phyloP scores from a whole-genome alignment of 2,329 filamentous ascomycete genomes.

The Fusarium sp. region DNA sequence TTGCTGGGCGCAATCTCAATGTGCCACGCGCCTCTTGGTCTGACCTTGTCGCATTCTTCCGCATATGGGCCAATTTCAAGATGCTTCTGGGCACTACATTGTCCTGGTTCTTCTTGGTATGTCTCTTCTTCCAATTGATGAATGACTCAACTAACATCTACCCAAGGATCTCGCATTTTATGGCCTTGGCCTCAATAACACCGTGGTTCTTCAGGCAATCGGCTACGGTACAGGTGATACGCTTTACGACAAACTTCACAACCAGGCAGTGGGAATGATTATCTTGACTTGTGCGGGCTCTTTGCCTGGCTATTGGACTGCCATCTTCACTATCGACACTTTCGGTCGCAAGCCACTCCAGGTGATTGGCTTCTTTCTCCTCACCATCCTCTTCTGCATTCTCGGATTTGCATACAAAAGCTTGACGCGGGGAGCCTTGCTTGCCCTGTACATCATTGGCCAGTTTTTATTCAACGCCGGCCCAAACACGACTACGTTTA shows the following conservation, averaged over 20 bases:
- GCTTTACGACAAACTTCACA: conserved; percentile 73
- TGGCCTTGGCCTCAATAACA: conserved; percentile 77
- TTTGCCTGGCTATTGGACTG: conserved; percentile 81
- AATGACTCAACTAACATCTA: conserved; percentile 8
- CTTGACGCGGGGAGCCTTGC: conserved; percentile 57
- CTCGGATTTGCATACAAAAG: conserved; percentile 67
- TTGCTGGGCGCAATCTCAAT: conserved; percentile 61
- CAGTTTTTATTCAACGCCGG: conserved; percentile 74
- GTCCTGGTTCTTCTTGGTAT: conserved; percentile 79
- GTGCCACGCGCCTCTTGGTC: conserved; percentile 73
- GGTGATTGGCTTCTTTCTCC: conserved; percentile 65
- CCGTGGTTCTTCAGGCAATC: conserved; percentile 73
- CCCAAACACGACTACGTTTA: conserved; percentile 71
- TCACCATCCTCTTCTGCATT: conserved; percentile 68
- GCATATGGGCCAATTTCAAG: conserved; percentile 72
- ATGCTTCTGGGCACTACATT: conserved; percentile 77
- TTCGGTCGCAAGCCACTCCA: conserved; percentile 81
- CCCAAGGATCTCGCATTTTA: conserved; percentile 70
- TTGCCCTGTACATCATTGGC: conserved; percentile 68
- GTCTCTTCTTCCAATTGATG: conserved; percentile 9
- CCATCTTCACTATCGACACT: conserved; percentile 75
- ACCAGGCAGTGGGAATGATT: conserved; percentile 77
- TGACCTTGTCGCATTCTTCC: conserved; percentile 73
- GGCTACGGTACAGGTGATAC: conserved; percentile 70
- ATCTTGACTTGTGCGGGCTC: conserved; percentile 79